These are phyloP conservation scores for Russula earlei DNA, from an alignment of 768 basidiomycete genomes.

Conservation along the genomic window DNA sequence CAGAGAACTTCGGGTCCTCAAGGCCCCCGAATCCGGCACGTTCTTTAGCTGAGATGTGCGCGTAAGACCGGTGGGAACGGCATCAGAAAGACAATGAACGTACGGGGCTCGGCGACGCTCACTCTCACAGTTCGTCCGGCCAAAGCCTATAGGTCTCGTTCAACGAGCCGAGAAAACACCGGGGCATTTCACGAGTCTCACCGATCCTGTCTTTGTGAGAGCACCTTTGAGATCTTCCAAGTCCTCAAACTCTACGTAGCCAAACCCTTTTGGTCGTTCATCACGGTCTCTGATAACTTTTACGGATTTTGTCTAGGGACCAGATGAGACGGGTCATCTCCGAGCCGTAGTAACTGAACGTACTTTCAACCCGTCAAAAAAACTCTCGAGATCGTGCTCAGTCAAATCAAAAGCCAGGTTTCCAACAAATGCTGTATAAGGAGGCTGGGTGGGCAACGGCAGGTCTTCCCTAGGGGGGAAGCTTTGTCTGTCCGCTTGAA, in stretches of 20 bases:
- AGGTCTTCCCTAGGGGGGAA: slow-evolving; percentile 74
- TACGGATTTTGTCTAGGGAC: slow-evolving; percentile 58
- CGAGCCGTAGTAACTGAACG: slow-evolving; percentile 13
- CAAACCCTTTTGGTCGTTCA: slow-evolving; percentile 95
- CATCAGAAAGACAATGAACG: slow-evolving; percentile 28
- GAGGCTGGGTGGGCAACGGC: slow-evolving; percentile 90
- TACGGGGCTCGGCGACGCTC: slow-evolving; percentile 93
- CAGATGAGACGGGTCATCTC: not conserved
- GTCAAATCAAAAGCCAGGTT: slow-evolving; percentile 91
- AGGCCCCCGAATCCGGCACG: slow-evolving; percentile 45
- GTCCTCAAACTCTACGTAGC: slow-evolving; percentile 92
- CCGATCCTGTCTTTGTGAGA: slow-evolving; percentile 58
- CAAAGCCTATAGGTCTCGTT: slow-evolving; percentile 38
- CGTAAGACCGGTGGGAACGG: not conserved
- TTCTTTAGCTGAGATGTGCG: slow-evolving; percentile 58
- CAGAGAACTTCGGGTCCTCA: slow-evolving; percentile 72
- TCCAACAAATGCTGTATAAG: slow-evolving; percentile 94
- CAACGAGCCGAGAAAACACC: not conserved
- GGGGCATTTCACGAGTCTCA: slow-evolving; percentile 30
- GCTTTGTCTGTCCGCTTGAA: slow-evolving; percentile 46
- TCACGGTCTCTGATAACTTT: slow-evolving; percentile 92
- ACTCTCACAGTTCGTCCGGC: slow-evolving; percentile 78
- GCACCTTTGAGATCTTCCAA: slow-evolving; percentile 82
- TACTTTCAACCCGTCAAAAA: slow-evolving; percentile 64
- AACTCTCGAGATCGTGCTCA: slow-evolving; percentile 70